Evolutionary conservation across 495 filamentous ascomycete genomes (phyloP).

Genomic region (Friedmanniomyces endolithicus): DNA sequence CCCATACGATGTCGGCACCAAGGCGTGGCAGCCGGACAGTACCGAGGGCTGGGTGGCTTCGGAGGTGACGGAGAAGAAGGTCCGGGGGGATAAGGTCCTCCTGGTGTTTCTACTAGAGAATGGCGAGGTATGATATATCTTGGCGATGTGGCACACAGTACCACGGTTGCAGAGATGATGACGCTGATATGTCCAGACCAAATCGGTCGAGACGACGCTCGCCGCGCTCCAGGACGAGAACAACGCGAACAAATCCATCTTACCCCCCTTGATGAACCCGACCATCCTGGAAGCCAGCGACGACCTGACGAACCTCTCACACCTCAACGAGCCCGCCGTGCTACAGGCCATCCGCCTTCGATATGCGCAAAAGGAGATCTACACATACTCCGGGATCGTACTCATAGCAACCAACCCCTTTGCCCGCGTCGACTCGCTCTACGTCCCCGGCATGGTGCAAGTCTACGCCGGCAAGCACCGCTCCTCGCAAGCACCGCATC

Average conservation of each 20-base stretch:
- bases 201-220: slow-evolving; percentile 66
- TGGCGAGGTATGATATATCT: slow-evolving; percentile 59
- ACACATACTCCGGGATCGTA: slow-evolving; percentile 98
- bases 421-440: slow-evolving; percentile 91
- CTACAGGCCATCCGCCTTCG: slow-evolving; percentile 94
- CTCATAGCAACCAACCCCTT: slow-evolving; percentile 98
- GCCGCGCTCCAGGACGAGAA: slow-evolving; percentile 66
- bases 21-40: slow-evolving; percentile 94
- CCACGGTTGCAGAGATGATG: slow-evolving; percentile 14
- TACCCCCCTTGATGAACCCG: slow-evolving; percentile 96
- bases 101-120: slow-evolving; percentile 79
- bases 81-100: slow-evolving; percentile 72
- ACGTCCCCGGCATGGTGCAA: slow-evolving; percentile 98
- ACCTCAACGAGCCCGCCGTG: slow-evolving; percentile 96
- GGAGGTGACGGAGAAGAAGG: slow-evolving; percentile 76
- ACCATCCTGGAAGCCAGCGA: slow-evolving; percentile 97
- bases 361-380: slow-evolving; percentile 98
- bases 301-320: slow-evolving; percentile 92
- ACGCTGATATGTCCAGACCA: slow-evolving; percentile 45
- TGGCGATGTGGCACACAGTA: neutral
- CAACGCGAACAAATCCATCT: slow-evolving; percentile 44
- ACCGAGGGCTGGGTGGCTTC: slow-evolving; percentile 96
- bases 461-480: slow-evolving; percentile 96
- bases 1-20: slow-evolving; percentile 91
- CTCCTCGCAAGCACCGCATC: slow-evolving; percentile 88